These are phyloP conservation scores for Luffa acutangula DNA, from an alignment of 306 rosid species.

Conservation along the genomic window DNA sequence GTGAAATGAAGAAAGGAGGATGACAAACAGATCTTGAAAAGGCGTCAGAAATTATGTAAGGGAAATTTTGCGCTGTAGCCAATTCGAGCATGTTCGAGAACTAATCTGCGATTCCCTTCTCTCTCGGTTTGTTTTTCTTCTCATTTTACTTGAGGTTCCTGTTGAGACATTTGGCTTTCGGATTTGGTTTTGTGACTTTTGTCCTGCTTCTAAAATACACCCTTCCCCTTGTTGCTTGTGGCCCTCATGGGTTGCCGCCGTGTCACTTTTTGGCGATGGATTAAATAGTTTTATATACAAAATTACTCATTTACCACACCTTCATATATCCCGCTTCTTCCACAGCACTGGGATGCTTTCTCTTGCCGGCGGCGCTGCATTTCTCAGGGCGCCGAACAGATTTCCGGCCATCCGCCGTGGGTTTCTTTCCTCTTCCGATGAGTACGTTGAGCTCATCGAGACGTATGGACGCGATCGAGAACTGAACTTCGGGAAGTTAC, in stretches of 20 bases:
- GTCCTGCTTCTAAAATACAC: background rate
- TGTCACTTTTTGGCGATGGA: background rate
- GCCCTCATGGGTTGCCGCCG: background rate
- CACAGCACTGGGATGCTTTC: conserved; percentile 7
- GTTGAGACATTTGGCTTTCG: conserved; percentile 5
- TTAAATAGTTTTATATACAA: background rate
- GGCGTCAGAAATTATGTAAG: conserved; percentile 10
- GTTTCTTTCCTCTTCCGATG: conserved; percentile 25
- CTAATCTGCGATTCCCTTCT: conserved; percentile 13
- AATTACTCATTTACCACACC: background rate
- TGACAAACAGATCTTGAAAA: conserved; percentile 22
- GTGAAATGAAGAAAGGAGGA: conserved; percentile 14
- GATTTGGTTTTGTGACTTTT: background rate
- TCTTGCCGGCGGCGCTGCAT: conserved; percentile 8
- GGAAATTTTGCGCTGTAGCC: conserved; percentile 14
- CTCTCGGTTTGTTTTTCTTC: background rate
- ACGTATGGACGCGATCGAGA: conserved; percentile 36
- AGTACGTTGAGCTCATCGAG: conserved; percentile 29
- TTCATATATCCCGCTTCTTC: background rate
- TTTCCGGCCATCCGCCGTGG: conserved; percentile 17
- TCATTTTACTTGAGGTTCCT: conserved; percentile 18
- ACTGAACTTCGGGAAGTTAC: conserved; percentile 35
- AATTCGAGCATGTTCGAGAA: conserved; percentile 43
- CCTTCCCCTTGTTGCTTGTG: background rate
- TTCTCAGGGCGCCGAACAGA: background rate